Conservation (phyloP, 2,329 filamentous ascomycete genomes). For the Pleoardoris graminearum region DNA sequence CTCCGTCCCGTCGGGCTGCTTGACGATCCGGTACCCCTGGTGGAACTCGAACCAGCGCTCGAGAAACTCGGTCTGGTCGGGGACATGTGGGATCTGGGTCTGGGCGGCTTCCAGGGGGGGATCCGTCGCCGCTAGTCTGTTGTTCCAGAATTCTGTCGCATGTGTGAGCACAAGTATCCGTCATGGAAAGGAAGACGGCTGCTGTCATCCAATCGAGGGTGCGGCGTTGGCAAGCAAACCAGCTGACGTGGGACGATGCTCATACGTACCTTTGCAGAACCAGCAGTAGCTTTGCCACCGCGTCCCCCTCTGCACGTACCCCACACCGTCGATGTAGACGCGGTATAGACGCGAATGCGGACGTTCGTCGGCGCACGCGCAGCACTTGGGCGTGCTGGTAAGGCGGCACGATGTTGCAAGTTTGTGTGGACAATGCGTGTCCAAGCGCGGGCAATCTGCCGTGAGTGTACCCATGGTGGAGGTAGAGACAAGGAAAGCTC, state of each 20-base stretch:
- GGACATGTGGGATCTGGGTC: conserved; percentile 52
- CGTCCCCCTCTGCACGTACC: conserved; percentile 53
- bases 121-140: conserved; percentile 49
- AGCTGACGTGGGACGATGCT: not conserved
- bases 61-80: conserved; percentile 53
- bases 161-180: conserved; percentile 14
- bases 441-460: conserved; percentile 41
- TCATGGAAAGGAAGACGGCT: not conserved
- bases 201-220: not conserved
- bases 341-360: conserved; percentile 50
- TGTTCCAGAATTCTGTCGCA: conserved; percentile 52
- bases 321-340: conserved; percentile 56
- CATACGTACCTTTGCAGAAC: conserved; percentile 51
- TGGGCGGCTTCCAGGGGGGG: conserved; percentile 47
- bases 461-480: conserved; percentile 46
- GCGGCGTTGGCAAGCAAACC: not conserved
- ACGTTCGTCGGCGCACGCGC: conserved; percentile 47
- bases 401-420: conserved; percentile 48
- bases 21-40: conserved; percentile 50
- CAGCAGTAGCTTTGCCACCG: conserved; percentile 57
- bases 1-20: conserved; percentile 48
- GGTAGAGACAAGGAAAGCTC: not conserved
- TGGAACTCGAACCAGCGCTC: conserved; percentile 55
- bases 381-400: conserved; percentile 47
- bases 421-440: conserved; percentile 47